Evolutionary conservation across 2,329 filamentous ascomycete genomes (phyloP).

Genomic region (Verticillium isaacii): DNA sequence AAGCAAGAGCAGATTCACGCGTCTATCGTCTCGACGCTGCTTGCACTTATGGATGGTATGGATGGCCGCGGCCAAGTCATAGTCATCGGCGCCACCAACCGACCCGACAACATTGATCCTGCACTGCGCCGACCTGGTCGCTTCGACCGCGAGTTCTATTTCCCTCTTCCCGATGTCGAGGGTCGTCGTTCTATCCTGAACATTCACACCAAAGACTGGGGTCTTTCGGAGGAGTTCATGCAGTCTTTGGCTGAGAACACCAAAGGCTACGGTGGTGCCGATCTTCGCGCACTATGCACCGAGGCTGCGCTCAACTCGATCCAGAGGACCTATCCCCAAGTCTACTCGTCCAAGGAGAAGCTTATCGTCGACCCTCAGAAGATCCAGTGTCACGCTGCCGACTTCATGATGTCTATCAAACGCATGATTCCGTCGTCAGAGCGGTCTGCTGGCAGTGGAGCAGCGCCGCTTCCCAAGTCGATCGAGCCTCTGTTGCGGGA

Average conservation of each 20-base stretch:
- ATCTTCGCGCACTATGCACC: conserved; percentile 88
- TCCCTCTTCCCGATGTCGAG: conserved; percentile 79
- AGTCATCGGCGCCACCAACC: conserved; percentile 97
- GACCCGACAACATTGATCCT: conserved; percentile 93
- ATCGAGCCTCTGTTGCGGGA: conserved; percentile 77
- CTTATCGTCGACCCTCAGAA: conserved; percentile 79
- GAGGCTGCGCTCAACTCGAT: conserved; percentile 95
- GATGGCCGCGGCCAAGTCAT: conserved; percentile 97
- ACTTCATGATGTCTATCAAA: conserved; percentile 96
- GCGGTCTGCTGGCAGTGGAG: conserved; percentile 78
- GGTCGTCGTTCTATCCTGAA: conserved; percentile 83
- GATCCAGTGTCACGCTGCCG: conserved; percentile 83
- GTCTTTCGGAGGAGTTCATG: conserved; percentile 75
- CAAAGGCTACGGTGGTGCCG: conserved; percentile 95
- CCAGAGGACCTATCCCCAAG: conserved; percentile 92
- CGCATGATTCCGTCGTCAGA: conserved; percentile 96
- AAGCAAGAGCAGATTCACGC: conserved; percentile 99
- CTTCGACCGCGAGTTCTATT: conserved; percentile 98
- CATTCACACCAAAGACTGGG: conserved; percentile 95
- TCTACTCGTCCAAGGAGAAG: conserved; percentile 87
- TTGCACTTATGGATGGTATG: conserved; percentile 97
- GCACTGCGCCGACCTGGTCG: conserved; percentile 90
- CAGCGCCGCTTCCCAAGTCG: conserved; percentile 70
- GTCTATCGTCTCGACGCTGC: conserved; percentile 90
- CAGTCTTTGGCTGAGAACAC: conserved; percentile 79